Base-by-base conservation (phyloP, 2,329 filamentous ascomycete species). In the Triangularia setosa region DNA sequence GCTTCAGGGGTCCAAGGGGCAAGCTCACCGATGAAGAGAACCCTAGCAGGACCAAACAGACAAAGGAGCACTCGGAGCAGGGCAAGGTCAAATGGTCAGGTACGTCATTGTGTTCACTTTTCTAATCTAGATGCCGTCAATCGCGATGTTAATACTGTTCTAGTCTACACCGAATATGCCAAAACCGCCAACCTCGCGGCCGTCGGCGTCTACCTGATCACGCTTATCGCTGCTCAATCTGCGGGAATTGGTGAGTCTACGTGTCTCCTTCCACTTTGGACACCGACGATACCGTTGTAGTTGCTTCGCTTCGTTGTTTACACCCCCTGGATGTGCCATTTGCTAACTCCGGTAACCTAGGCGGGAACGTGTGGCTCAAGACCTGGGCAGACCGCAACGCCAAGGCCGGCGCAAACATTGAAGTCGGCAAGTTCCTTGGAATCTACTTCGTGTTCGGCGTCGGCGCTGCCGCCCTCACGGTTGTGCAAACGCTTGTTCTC, bases 361-460 rank as follows among this genome's bases (percentile, higher is more conserved):
- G 87, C 67, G 92, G 91, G 66, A 96, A 88, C 69, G 85, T 96
- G 65, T 99, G 96, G 96, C 85, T 99, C 66, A 97, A 97, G 80
- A 81, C 87, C 65, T 99, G 95, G 95, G 87, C 95, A 12, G 91
- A 98, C 67, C 76, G 79, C 64, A 99, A 98, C 74, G 84, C 88
- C 70, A 73, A 81, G 35, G 79, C 81, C 65, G 87, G 89, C 58
- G 76, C 79, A 56, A 98, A 98, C 74, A 84, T 86, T 8, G 73
- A 93, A 40, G 85, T 96, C 64, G 93, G 90, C 71, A 96, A 92
- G 77, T 99, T 93, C 74, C 91, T 99, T 73, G 92, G 94, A 64
- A 87, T 99, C 69, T 99, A 99, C 79, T 95, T 99, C 78, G 92
- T 90, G 16, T 91, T 99, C 77, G 96, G 95, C 57, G 85, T 99